phyloP scores from a whole-genome alignment of 768 basidiomycete genomes.

The Pleurotus sapidus region DNA sequence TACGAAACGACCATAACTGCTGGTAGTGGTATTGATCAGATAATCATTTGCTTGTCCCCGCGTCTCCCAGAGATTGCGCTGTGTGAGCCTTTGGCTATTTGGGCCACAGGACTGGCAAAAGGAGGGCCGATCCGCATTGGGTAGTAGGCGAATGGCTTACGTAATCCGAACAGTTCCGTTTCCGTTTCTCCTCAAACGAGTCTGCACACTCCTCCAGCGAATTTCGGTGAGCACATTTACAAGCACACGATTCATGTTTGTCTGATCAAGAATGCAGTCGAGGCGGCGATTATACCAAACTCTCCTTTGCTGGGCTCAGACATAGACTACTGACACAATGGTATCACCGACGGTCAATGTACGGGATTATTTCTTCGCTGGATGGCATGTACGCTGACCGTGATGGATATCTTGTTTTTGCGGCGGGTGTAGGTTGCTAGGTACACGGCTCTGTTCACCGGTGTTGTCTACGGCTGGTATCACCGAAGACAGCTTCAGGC shows the following conservation, averaged over 20 bases:
- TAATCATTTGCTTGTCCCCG: background rate
- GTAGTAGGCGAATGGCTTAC: background rate
- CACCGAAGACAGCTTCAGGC: slow-evolving; percentile 90
- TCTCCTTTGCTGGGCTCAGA: background rate
- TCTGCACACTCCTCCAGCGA: background rate
- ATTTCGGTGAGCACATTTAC: background rate
- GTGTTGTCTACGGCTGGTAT: slow-evolving; percentile 88
- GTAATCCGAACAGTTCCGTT: slow-evolving; percentile 8
- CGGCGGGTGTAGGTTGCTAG: slow-evolving; percentile 71
- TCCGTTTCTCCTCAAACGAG: background rate
- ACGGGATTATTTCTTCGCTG: slow-evolving; percentile 24
- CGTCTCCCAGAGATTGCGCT: background rate
- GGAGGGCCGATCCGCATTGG: background rate
- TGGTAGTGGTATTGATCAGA: background rate
- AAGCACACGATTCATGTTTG: background rate
- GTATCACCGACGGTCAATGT: slow-evolving; percentile 77
- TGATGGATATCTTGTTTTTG: background rate
- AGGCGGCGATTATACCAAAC: slow-evolving; percentile 1
- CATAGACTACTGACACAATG: slow-evolving; percentile 36
- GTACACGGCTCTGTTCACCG: slow-evolving; percentile 85
- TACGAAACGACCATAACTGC: slow-evolving; percentile 15
- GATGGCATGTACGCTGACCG: background rate
- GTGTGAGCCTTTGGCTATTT: too few species aligned
- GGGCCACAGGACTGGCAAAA: background rate
- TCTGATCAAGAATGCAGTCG: background rate